A percentile compares a stretch with the other conserved stretches of the same genome.
phyloP scores from a whole-genome alignment of 352 stramenopile species.

The Globisporangium acanthophoron region DNA sequence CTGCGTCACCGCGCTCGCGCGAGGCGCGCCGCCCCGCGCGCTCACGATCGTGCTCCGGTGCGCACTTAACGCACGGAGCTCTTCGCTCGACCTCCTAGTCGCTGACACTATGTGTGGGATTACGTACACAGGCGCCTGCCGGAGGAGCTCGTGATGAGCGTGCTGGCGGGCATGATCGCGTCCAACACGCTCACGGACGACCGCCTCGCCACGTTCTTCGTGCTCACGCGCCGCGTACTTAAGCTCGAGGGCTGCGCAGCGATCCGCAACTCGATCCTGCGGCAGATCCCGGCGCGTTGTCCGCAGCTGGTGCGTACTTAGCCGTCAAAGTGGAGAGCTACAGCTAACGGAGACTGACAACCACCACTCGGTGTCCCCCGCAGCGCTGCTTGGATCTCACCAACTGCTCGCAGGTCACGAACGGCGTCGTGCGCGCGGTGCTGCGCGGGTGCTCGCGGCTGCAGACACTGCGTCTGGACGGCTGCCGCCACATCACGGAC shows the following conservation, averaged over 20 bases:
- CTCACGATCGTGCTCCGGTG: slow-evolving; percentile 59
- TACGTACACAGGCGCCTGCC: slow-evolving; percentile 44
- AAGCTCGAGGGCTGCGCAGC: slow-evolving; percentile 60
- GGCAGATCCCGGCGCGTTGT: slow-evolving; percentile 81
- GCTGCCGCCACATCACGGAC: slow-evolving; percentile 84
- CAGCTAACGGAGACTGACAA: background rate
- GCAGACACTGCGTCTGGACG: slow-evolving; percentile 77
- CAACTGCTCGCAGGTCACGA: slow-evolving; percentile 85
- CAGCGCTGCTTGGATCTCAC: slow-evolving; percentile 80
- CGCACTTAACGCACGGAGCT: slow-evolving; percentile 8
- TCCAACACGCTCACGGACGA: slow-evolving; percentile 78
- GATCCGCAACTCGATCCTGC: slow-evolving; percentile 85
- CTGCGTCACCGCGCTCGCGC: slow-evolving; percentile 54
- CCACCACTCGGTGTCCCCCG: background rate
- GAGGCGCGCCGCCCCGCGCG: slow-evolving; percentile 44
- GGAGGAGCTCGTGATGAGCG: slow-evolving; percentile 74
- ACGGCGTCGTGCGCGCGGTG: slow-evolving; percentile 75
- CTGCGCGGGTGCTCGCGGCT: slow-evolving; percentile 72
- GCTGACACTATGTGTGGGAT: background rate
- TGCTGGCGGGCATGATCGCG: slow-evolving; percentile 67
- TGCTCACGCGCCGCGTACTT: slow-evolving; percentile 64
- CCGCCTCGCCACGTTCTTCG: slow-evolving; percentile 79
- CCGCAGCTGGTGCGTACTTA: slow-evolving; percentile 53
- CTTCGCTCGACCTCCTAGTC: background rate
- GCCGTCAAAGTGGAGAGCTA: background rate